Base-by-base conservation (phyloP, 345 rosid genomes). In the Lepidium africanum region DNA sequence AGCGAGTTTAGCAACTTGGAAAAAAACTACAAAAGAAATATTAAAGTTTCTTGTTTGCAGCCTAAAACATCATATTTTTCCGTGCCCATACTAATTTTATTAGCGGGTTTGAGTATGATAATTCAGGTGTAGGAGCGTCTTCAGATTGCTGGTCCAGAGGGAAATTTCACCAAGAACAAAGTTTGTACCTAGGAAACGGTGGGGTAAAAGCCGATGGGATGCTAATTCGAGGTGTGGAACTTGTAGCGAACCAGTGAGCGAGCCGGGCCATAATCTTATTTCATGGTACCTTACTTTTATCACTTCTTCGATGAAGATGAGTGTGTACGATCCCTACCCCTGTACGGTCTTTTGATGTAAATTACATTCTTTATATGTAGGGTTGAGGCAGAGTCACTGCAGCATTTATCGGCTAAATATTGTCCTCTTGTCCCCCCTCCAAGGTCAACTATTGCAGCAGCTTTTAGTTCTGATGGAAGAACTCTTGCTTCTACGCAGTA, bases 401-500 rank as follows among this genome's bases (percentile, higher is more conserved):
- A 73, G 57, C 84, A 90, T 80, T 80, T 93, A 74, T 85, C 97
- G 33, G 97, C 94, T 15, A 84, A 80, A 59, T 93, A 93, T 73
- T 93, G 97, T 60, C 89, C 94, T 27, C 71, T 90, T 57, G 70
- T 88, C 47, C 98, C 98, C 74, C 90, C 98, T 80, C 98, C 97
- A 40, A 84, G 98, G 81, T 93, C 98, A 15, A 93, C 98, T 33
- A 93, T 93, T 71, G 98, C 98, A 25, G 98, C 97, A 59, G 96
- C 98, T 42, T 93, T 93, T 78, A 93, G 98, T 71, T 82, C 94
- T 59, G 90, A 93, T 79, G 97, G 97, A 74, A 85, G 77, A 80
- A 83, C 80, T 11, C 87, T 92, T 68, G 98, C 98, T 58, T 92
- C 96, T 52, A 92, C 96, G 8, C 98, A 92, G 96, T 90, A 67